Conservation (phyloP, 805 yeast species). For the Nakazawaea anatomiae region DNA sequence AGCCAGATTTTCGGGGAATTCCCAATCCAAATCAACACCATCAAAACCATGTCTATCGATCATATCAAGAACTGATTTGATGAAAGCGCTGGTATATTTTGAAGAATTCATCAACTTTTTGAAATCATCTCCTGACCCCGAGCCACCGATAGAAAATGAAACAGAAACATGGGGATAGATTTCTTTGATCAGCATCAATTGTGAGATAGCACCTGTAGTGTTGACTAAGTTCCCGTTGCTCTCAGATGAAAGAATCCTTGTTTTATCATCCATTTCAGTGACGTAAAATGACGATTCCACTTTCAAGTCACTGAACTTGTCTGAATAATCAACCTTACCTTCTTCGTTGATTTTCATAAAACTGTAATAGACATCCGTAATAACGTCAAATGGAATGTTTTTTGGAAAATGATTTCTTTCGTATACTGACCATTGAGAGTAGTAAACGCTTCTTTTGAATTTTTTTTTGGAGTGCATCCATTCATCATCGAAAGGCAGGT, state of each 20-base stretch:
- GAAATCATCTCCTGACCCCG: conserved; percentile 42
- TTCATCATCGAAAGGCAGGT: neutral
- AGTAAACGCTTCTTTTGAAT: conserved; percentile 28
- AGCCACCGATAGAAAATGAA: conserved; percentile 80
- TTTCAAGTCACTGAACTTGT: conserved; percentile 60
- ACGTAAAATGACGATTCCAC: conserved; percentile 18
- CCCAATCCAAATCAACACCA: conserved; percentile 96
- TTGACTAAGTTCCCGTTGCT: neutral
- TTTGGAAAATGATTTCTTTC: conserved; percentile 52
- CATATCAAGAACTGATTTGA: conserved; percentile 38
- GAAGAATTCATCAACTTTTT: conserved; percentile 19
- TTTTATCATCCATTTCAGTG: neutral
- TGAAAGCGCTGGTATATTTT: conserved; percentile 34
- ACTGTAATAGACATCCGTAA: conserved; percentile 75
- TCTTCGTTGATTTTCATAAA: conserved; percentile 55
- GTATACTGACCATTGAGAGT: conserved; percentile 65
- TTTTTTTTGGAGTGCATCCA: neutral
- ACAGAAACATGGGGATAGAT: conserved; percentile 38
- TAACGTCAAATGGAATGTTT: conserved; percentile 49
- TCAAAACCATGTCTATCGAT: conserved; percentile 63
- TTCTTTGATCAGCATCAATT: conserved; percentile 20
- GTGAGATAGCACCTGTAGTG: conserved; percentile 23
- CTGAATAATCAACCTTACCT: conserved; percentile 52
- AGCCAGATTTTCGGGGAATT: conserved; percentile 53
- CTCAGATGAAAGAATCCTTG: neutral